These are phyloP conservation scores for Epichloe amarillans DNA, from an alignment of 2,329 filamentous ascomycete genomes.

Conservation along the genomic window DNA sequence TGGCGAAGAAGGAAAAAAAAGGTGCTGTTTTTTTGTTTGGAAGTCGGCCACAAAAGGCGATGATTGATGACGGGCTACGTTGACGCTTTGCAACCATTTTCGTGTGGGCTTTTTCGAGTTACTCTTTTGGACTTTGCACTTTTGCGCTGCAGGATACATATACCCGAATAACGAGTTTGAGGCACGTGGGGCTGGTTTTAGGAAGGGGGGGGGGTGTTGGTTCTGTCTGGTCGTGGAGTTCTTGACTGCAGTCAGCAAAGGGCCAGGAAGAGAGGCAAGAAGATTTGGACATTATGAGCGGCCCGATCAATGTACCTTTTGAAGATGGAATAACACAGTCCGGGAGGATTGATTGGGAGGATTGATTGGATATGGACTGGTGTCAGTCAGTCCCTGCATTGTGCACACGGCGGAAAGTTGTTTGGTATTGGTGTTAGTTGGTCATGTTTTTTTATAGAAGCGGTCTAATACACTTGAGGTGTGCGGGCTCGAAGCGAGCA, in stretches of 20 bases:
- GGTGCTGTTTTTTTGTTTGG: too few species aligned
- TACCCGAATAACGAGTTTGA: neutral
- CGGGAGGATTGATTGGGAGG: neutral
- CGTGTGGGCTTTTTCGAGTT: neutral
- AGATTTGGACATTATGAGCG: neutral
- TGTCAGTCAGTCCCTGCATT: neutral
- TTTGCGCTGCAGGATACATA: neutral
- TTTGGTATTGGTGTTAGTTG: neutral
- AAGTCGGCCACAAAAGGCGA: neutral
- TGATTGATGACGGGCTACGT: neutral
- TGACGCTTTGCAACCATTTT: neutral
- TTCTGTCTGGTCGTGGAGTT: neutral
- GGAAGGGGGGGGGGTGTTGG: neutral
- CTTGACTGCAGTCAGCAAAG: neutral
- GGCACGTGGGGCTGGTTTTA: neutral
- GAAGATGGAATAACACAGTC: neutral
- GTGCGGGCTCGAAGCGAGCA: neutral
- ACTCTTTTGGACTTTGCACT: neutral
- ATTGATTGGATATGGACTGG: neutral
- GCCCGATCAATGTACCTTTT: neutral
- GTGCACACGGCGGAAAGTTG: neutral
- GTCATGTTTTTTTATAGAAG: neutral
- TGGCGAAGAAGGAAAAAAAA: too few species aligned
- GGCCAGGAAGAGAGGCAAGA: neutral
- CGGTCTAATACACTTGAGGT: neutral